Evolutionary conservation across 441 rosid genomes (phyloP).

Genomic region (Theobroma grandiflorum): DNA sequence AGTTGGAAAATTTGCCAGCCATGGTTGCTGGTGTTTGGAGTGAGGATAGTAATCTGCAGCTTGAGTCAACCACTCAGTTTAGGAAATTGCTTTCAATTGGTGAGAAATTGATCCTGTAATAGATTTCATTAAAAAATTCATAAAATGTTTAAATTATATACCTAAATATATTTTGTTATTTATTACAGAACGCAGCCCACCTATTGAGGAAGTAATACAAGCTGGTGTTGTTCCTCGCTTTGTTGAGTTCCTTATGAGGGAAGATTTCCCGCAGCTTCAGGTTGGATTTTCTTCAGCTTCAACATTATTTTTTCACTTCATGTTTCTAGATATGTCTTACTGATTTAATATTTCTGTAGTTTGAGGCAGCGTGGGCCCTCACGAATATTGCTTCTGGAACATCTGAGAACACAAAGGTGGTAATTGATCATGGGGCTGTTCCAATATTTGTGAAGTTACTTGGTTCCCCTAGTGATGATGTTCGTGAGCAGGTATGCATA

Average conservation of each 20-base stretch:
- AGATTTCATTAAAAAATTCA: background rate
- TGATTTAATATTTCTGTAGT: conserved; percentile 43
- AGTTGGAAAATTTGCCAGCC: conserved; percentile 82
- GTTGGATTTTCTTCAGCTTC: conserved; percentile 34
- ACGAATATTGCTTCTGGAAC: conserved; percentile 90
- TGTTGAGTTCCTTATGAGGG: conserved; percentile 85
- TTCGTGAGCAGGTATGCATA: conserved; percentile 79
- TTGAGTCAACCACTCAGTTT: conserved; percentile 82
- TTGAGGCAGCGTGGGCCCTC: conserved; percentile 91
- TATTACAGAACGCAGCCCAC: conserved; percentile 79
- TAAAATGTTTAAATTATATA: background rate
- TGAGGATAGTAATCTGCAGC: conserved; percentile 66
- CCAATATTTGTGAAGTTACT: conserved; percentile 88
- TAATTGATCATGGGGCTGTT: conserved; percentile 81
- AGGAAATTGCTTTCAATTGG: conserved; percentile 85
- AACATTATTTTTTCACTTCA: background rate
- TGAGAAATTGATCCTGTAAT: conserved; percentile 28
- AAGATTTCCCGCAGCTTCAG: conserved; percentile 84
- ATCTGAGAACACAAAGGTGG: conserved; percentile 84
- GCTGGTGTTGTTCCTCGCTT: conserved; percentile 89
- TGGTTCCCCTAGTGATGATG: conserved; percentile 86
- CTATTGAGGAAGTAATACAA: conserved; percentile 83
- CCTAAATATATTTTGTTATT: background rate
- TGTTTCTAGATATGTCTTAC: background rate
- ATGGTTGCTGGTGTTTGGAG: conserved; percentile 81